Evolutionary conservation across 495 filamentous ascomycete genomes (phyloP).

Genomic region (Sabuloglossum arenarium): DNA sequence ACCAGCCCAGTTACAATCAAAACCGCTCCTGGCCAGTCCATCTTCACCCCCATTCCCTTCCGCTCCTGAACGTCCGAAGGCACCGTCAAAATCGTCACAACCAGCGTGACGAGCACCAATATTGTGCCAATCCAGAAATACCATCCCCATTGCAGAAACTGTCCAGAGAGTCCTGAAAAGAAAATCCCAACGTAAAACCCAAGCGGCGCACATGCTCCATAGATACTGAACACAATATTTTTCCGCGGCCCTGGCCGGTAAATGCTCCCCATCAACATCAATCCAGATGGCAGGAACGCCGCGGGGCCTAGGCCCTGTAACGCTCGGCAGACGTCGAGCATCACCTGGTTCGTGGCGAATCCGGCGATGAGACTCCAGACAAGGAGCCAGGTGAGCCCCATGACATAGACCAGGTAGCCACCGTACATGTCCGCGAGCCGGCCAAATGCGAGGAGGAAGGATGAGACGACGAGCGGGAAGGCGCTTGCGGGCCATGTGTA

Average conservation of each 20-base stretch:
- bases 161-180: constrained; percentile 46
- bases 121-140: constrained; percentile 63
- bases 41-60: constrained; percentile 24
- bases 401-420: constrained; percentile 47
- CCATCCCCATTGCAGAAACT: constrained; percentile 48
- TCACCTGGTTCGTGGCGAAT: constrained; percentile 44
- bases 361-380: constrained; percentile 55
- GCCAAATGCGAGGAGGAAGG: constrained; percentile 58
- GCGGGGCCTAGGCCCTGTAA: constrained; percentile 63
- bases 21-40: constrained; percentile 50
- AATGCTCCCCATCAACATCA: constrained; percentile 60
- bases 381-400: constrained; percentile 48
- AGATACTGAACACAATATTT: constrained; percentile 66
- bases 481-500: constrained; percentile 65
- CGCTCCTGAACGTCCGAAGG: constrained; percentile 39
- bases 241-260: constrained; percentile 75
- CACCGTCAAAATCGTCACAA: constrained; percentile 39
- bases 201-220: constrained; percentile 54
- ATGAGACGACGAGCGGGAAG: constrained; percentile 51
- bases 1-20: constrained; percentile 45
- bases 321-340: constrained; percentile 58
- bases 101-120: constrained; percentile 26
- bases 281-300: constrained; percentile 53
- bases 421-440: constrained; percentile 62
- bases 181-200: constrained; percentile 75